Evolutionary conservation across 148 eudicot genomes (phyloP).

Genomic region (Hydrangea macrophylla): DNA sequence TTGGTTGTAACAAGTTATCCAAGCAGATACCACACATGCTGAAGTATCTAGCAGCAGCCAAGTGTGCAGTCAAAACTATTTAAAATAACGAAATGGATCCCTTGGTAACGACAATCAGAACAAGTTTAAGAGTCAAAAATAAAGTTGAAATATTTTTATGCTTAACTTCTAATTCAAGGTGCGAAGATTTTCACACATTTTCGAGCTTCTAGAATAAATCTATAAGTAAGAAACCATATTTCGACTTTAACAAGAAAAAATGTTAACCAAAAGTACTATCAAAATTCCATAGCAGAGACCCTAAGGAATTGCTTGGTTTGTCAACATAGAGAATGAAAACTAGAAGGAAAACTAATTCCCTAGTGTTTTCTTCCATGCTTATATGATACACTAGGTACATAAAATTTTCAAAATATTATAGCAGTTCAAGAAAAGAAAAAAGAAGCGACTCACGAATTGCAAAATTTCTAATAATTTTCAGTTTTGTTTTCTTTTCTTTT

Average conservation of each 20-base stretch:
- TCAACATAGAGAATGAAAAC: too few species aligned
- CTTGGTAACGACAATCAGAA: background rate
- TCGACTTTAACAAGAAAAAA: background rate
- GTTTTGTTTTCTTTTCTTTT: too few species aligned
- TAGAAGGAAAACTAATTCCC: too few species aligned
- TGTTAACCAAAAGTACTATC: background rate
- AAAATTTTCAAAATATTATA: too few species aligned
- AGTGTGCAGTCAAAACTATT: background rate
- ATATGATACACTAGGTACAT: too few species aligned
- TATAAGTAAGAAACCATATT: background rate
- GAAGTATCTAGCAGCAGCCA: background rate
- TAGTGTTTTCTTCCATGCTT: too few species aligned
- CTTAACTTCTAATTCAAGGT: background rate
- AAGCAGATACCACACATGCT: background rate
- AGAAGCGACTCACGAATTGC: too few species aligned
- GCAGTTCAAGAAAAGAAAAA: background rate
- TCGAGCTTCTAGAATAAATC: background rate
- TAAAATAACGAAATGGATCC: background rate
- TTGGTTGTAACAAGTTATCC: background rate
- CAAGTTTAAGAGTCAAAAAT: background rate
- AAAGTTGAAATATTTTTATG: background rate
- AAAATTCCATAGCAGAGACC: background rate
- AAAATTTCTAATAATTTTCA: too few species aligned
- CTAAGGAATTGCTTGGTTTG: too few species aligned
- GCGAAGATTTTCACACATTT: background rate